A percentile compares a stretch with the other conserved stretches of the same genome.
Evolutionary conservation across 139 green algal species (phyloP).

Genomic region (Pseudopediastrum boryanum): DNA sequence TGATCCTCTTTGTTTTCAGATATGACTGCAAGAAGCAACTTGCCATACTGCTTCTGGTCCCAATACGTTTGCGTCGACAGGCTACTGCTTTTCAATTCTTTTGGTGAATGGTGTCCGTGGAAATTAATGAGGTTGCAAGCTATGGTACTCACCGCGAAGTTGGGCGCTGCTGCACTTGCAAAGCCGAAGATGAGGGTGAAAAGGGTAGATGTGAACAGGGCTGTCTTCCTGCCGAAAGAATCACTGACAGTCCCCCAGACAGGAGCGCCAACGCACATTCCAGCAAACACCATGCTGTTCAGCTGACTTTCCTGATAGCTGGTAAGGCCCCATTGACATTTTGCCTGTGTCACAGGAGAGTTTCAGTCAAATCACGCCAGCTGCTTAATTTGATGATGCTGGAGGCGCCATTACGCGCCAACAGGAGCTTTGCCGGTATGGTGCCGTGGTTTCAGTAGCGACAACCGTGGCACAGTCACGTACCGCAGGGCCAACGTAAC

Average conservation of each 20-base stretch:
- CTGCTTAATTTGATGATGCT: not conserved
- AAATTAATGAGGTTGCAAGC: not conserved
- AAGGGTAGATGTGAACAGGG: conserved; percentile 12
- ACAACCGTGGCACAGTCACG: not conserved
- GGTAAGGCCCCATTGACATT: conserved; percentile 67
- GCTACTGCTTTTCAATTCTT: no score
- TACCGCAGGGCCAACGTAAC: conserved; percentile 73
- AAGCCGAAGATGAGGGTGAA: conserved; percentile 63
- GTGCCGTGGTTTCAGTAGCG: not conserved
- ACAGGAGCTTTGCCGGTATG: not conserved
- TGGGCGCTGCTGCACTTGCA: conserved; percentile 55
- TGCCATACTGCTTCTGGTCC: not conserved
- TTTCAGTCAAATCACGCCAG: not conserved
- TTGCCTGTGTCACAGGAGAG: conserved; percentile 38
- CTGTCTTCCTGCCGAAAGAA: conserved; percentile 30
- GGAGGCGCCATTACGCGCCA: not conserved
- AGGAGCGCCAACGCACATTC: conserved; percentile 76
- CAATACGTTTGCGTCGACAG: no score
- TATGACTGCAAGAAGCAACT: not conserved
- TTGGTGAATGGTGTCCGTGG: no score
- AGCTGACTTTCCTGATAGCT: conserved; percentile 58
- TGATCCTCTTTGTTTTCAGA: not conserved
- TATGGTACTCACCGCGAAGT: conserved; percentile 45
- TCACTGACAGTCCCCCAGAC: conserved; percentile 58
- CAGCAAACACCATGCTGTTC: conserved; percentile 68